phyloP scores from a whole-genome alignment of 768 basidiomycete species.

The Boletellus ananiceps region DNA sequence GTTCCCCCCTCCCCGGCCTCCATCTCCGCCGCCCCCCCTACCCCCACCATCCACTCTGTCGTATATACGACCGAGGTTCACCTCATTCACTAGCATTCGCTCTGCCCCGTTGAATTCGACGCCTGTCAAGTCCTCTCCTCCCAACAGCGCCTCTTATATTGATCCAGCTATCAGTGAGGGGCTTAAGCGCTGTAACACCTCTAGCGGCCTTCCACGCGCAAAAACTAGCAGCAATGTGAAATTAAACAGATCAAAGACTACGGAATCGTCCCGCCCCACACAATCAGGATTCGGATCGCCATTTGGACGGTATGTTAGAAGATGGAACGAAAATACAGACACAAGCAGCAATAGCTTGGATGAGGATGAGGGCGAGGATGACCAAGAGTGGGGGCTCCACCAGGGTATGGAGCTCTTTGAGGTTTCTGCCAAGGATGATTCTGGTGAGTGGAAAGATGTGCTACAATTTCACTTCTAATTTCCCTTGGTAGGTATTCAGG shows the following conservation, averaged over 20 bases:
- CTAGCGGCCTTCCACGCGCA: constrained; percentile 43
- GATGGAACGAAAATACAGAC: constrained; percentile 55
- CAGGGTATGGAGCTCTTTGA: constrained; percentile 88
- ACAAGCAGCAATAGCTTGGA: constrained; percentile 63
- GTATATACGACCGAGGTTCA: constrained; percentile 34
- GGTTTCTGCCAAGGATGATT: constrained; percentile 86
- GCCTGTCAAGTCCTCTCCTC: constrained; percentile 42
- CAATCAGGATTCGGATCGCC: constrained; percentile 57
- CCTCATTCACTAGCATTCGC: constrained; percentile 47
- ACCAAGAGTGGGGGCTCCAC: constrained; percentile 68
- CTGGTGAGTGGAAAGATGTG: constrained; percentile 42
- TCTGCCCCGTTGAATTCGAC: constrained; percentile 53
- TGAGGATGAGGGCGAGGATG: constrained; percentile 54
- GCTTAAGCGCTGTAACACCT: constrained; percentile 50
- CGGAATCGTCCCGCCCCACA: constrained; percentile 40
- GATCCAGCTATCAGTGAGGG: constrained; percentile 55
- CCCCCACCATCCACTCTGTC: constrained; percentile 39
- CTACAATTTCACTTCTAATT: constrained; percentile 12
- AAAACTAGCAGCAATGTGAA: constrained; percentile 42
- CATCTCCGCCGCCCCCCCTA: constrained; percentile 61
- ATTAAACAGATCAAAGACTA: constrained; percentile 26
- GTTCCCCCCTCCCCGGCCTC: constrained; percentile 77
- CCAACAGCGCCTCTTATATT: constrained; percentile 58
- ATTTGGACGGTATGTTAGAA: constrained; percentile 46
- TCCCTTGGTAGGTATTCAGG: constrained; percentile 61